Evolutionary conservation across 768 basidiomycete species (phyloP).

Genomic region (Filobasidium wieringae): DNA sequence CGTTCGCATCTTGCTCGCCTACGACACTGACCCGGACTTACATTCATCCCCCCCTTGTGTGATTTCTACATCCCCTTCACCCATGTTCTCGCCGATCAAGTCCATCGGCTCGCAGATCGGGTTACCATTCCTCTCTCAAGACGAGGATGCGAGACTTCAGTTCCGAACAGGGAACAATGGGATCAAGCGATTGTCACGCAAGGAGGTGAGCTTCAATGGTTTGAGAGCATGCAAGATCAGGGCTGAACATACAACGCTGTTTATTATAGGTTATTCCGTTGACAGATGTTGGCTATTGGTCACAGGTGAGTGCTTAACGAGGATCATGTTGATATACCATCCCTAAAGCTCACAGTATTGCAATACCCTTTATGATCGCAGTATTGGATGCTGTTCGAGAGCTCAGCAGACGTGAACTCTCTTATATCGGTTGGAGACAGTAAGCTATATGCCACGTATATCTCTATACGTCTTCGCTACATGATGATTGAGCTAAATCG

Average conservation of each 20-base stretch:
- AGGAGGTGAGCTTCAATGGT: conserved; percentile 51
- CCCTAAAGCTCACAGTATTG: not conserved
- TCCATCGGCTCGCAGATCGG: conserved; percentile 34
- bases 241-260: not conserved
- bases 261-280: conserved; percentile 58
- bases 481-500: not conserved
- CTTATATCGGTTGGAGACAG: conserved; percentile 75
- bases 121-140: conserved; percentile 33
- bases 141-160: conserved; percentile 74
- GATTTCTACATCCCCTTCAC: too few species aligned
- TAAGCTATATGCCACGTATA: conserved; percentile 53
- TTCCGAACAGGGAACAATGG: conserved; percentile 75
- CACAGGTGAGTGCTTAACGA: conserved; percentile 52
- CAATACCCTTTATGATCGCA: conserved; percentile 32
- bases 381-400: conserved; percentile 78
- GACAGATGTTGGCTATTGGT: conserved; percentile 67
- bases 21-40: too few species aligned
- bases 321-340: not conserved
- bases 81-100: conserved; percentile 23
- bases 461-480: conserved; percentile 42
- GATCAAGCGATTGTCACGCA: conserved; percentile 59
- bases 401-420: conserved; percentile 79
- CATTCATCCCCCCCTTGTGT: too few species aligned
- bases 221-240: not conserved
- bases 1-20: too few species aligned